Evolutionary conservation across 768 basidiomycete genomes (phyloP).

Genomic region (Daedaleopsis sinensis): DNA sequence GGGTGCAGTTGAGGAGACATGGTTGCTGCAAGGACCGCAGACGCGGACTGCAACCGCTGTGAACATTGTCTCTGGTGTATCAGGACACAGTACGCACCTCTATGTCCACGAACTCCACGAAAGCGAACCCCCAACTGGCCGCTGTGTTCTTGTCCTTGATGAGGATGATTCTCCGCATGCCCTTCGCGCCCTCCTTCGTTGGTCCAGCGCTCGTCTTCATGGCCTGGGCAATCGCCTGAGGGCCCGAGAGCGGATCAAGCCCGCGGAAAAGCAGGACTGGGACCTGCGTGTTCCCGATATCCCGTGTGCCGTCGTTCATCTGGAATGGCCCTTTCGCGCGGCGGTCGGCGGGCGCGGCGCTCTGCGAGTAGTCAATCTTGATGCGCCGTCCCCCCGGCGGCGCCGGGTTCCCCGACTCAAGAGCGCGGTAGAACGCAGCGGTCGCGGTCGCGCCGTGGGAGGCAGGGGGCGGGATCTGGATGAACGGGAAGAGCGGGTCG

Average conservation of each 20-base stretch:
- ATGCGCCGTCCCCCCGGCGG: constrained; percentile 83
- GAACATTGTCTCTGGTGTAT: constrained; percentile 19
- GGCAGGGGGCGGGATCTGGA: constrained; percentile 89
- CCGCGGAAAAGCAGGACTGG: constrained; percentile 89
- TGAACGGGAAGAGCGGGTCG: constrained; percentile 86
- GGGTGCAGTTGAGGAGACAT: constrained; percentile 90
- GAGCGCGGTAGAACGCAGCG: constrained; percentile 70
- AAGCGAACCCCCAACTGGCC: constrained; percentile 92
- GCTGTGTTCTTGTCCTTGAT: constrained; percentile 88
- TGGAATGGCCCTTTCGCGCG: constrained; percentile 57
- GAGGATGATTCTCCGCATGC: constrained; percentile 85
- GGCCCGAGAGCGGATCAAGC: constrained; percentile 84
- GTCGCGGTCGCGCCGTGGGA: constrained; percentile 83
- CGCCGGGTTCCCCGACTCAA: constrained; percentile 57
- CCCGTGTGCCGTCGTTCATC: constrained; percentile 91
- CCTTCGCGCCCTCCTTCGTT: constrained; percentile 76
- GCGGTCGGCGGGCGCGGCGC: constrained; percentile 71
- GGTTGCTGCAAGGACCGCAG: constrained; percentile 77
- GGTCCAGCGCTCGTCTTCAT: constrained; percentile 83
- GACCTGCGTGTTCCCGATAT: constrained; percentile 86
- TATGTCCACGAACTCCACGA: constrained; percentile 87
- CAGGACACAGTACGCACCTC: constrained; percentile 52
- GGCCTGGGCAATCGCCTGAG: constrained; percentile 84
- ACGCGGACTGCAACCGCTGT: constrained; percentile 63
- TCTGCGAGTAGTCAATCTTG: constrained; percentile 95